A percentile compares a stretch with the other conserved stretches of the same genome.
Evolutionary conservation across 805 yeast species (phyloP).

Genomic region (Citeromyces matritensis): DNA sequence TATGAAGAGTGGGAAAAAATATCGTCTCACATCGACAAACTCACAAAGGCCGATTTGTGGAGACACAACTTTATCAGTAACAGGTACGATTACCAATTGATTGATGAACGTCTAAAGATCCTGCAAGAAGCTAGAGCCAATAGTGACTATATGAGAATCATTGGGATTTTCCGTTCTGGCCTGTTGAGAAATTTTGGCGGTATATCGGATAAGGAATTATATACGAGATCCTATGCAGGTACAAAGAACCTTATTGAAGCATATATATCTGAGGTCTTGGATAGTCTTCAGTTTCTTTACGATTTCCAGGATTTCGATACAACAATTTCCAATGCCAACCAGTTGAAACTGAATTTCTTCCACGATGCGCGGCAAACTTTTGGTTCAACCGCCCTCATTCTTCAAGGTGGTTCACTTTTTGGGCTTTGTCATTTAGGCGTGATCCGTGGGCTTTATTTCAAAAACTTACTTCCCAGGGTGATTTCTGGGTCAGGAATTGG

Average conservation of each 20-base stretch:
- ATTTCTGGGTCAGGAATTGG: constrained; percentile 92
- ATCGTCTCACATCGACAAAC: constrained; percentile 31
- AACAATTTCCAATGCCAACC: constrained; percentile 31
- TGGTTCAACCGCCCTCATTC: constrained; percentile 80
- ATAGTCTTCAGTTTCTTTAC: constrained; percentile 47
- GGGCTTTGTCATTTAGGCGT: constrained; percentile 93
- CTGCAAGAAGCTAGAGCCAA: constrained; percentile 45
- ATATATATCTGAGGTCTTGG: constrained; percentile 62
- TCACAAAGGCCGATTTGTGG: constrained; percentile 48
- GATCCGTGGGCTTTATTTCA: constrained; percentile 64
- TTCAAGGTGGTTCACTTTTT: constrained; percentile 92
- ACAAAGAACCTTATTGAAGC: constrained; percentile 84
- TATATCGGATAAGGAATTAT: constrained; percentile 63
- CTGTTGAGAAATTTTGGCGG: constrained; percentile 86
- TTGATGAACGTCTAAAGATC: constrained; percentile 55
- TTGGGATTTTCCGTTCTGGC: constrained; percentile 67
- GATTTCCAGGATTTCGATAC: constrained; percentile 15
- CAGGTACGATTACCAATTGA: constrained; percentile 73
- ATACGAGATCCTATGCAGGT: constrained; percentile 73
- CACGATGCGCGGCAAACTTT: constrained; percentile 77
- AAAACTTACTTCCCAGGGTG: constrained; percentile 68
- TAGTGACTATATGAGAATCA: constrained; percentile 39
- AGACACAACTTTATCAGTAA: constrained; percentile 71
- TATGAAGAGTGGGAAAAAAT: constrained; percentile 60
- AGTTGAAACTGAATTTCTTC: constrained; percentile 57